A percentile compares a stretch with the other conserved stretches of the same genome.
Conservation (phyloP, 2,329 filamentous ascomycete species). For the Claviceps pazoutovae region DNA sequence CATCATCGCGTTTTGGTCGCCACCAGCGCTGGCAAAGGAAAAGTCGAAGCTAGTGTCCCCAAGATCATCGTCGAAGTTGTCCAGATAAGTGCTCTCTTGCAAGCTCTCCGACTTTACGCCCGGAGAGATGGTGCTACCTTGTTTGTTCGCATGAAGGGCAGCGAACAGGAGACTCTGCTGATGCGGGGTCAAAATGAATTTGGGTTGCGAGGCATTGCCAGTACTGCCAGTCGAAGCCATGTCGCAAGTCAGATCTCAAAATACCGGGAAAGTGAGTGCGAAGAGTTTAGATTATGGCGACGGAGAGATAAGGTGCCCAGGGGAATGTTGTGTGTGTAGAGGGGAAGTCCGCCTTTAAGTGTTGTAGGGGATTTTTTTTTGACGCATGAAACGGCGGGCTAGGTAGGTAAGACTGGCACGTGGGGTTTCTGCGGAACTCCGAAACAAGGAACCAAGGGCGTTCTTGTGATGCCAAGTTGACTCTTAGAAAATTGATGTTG, state of each 20-base stretch:
- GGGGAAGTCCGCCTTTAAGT: no score
- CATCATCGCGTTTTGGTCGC: slow-evolving; percentile 53
- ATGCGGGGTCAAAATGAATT: slow-evolving; percentile 59
- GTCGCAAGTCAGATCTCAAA: neutral
- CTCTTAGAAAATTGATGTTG: no score
- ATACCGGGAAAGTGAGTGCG: no score
- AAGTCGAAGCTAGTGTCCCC: slow-evolving; percentile 71
- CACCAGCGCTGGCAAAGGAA: slow-evolving; percentile 23
- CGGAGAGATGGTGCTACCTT: slow-evolving; percentile 19
- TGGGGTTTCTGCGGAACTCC: no score
- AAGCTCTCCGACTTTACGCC: slow-evolving; percentile 29
- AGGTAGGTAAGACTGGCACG: no score
- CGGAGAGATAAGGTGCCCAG: no score
- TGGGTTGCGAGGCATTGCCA: slow-evolving; percentile 28
- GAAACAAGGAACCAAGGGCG: no score
- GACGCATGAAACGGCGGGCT: no score
- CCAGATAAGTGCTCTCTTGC: slow-evolving; percentile 69
- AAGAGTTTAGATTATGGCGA: no score
- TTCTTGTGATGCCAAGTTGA: no score
- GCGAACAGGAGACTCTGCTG: slow-evolving; percentile 66
- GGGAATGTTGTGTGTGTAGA: no score
- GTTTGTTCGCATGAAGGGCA: slow-evolving; percentile 58
- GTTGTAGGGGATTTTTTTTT: no score
- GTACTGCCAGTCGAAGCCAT: slow-evolving; percentile 39
- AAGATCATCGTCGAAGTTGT: slow-evolving; percentile 62